Evolutionary conservation across 2,329 filamentous ascomycete species (phyloP).

Genomic region (Cladosporium halotolerans): DNA sequence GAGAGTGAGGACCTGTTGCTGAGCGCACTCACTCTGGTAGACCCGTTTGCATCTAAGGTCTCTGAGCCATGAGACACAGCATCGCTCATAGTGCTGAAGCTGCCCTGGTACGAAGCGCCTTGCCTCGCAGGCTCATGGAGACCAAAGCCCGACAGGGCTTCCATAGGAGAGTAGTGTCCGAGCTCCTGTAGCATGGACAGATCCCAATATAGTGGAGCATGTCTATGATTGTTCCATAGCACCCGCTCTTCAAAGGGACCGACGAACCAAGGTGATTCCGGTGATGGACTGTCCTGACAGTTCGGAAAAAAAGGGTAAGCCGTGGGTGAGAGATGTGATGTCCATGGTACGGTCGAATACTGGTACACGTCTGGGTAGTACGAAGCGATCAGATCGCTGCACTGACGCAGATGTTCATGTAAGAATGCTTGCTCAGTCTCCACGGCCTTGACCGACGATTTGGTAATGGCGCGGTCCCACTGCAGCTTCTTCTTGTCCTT

Average conservation of each 20-base stretch:
- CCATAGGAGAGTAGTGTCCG: conserved; percentile 15
- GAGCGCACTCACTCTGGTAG: background rate
- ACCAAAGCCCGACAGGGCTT: conserved; percentile 23
- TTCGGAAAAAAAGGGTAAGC: conserved; percentile 18
- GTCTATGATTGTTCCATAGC: background rate
- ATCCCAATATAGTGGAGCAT: conserved; percentile 25
- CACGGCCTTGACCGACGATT: conserved; percentile 17
- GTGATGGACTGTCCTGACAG: background rate
- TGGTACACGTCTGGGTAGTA: conserved; percentile 16
- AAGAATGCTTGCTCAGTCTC: conserved; percentile 22
- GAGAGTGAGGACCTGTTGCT: conserved; percentile 12
- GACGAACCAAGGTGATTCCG: conserved; percentile 6
- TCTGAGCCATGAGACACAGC: too few relatives aligned
- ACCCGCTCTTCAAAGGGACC: conserved; percentile 7
- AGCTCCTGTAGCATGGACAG: conserved; percentile 24
- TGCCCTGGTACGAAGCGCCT: background rate
- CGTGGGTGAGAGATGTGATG: conserved; percentile 16
- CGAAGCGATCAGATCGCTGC: conserved; percentile 22
- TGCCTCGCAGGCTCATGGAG: conserved; percentile 21
- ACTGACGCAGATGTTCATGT: conserved; percentile 23
- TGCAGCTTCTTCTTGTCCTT: conserved; percentile 26
- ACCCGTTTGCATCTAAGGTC: too few relatives aligned
- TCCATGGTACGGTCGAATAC: background rate
- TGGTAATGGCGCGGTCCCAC: conserved; percentile 21
- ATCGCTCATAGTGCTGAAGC: too few relatives aligned